A percentile compares a stretch with the other conserved stretches of the same genome.
Conservation (phyloP, 2,329 filamentous ascomycete species). For the Ascochyta koolunga region DNA sequence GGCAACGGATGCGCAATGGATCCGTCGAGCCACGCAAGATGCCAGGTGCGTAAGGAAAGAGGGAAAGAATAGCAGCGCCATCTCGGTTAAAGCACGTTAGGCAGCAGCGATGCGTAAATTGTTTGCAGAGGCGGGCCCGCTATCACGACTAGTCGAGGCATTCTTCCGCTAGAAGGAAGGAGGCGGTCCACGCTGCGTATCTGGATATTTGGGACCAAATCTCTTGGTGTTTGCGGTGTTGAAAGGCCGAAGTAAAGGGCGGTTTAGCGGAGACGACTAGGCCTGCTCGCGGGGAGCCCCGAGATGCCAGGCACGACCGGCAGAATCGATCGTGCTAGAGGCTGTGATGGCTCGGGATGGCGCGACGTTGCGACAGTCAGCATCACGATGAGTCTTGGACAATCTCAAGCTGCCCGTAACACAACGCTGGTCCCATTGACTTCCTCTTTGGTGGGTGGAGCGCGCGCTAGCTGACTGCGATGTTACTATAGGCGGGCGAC, state of each 20-base stretch:
- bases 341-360: background rate
- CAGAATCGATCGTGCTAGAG: background rate
- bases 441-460: slow-evolving; percentile 3
- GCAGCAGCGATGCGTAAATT: too few species aligned
- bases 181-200: background rate
- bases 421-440: background rate
- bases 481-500: background rate
- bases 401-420: slow-evolving; percentile 2
- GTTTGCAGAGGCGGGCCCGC: too few species aligned
- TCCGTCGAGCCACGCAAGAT: slow-evolving; percentile 5
- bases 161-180: slow-evolving; percentile 1
- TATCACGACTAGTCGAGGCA: background rate
- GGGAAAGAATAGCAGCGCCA: background rate
- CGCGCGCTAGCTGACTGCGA: background rate
- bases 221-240: background rate
- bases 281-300: background rate
- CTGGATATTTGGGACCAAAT: background rate
- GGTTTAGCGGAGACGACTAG: background rate
- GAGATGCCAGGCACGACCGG: background rate
- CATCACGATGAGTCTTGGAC: slow-evolving; percentile 8
- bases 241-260: background rate
- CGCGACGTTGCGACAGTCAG: background rate
- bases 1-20: slow-evolving; percentile 5
- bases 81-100: too few species aligned
- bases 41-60: background rate